phyloP scores from a whole-genome alignment of 768 basidiomycete genomes.

The Hydnomerulius pinastri region DNA sequence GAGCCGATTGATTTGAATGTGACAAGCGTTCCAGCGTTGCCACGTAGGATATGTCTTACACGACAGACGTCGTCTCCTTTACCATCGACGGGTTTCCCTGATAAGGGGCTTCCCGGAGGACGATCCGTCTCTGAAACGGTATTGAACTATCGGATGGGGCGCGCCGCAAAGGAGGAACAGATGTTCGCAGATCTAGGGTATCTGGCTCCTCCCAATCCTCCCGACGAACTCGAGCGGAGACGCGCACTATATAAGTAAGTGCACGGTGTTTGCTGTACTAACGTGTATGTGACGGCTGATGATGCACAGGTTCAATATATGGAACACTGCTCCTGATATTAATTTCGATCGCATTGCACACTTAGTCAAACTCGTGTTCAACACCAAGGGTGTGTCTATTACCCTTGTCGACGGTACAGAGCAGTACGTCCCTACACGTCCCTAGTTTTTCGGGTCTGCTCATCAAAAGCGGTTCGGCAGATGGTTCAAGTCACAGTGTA shows the following conservation, averaged over 20 bases:
- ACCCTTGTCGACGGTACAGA: slow-evolving; percentile 82
- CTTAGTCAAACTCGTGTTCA: slow-evolving; percentile 91
- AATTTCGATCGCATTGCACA: slow-evolving; percentile 96
- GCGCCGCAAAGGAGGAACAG: slow-evolving; percentile 66
- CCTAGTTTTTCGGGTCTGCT: background rate
- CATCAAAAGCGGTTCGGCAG: slow-evolving; percentile 36
- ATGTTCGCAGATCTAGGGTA: slow-evolving; percentile 66
- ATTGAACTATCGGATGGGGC: slow-evolving; percentile 40
- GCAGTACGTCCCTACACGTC: slow-evolving; percentile 54
- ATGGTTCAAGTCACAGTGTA: slow-evolving; percentile 91
- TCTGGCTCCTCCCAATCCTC: slow-evolving; percentile 80
- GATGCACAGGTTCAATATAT: slow-evolving; percentile 79
- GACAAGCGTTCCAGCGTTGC: slow-evolving; percentile 47
- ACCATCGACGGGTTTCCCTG: slow-evolving; percentile 42
- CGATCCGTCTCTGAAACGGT: slow-evolving; percentile 34
- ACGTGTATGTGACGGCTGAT: slow-evolving; percentile 1
- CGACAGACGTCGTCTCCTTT: slow-evolving; percentile 69
- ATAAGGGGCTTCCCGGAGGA: slow-evolving; percentile 35
- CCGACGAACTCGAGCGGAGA: slow-evolving; percentile 79
- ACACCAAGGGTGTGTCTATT: slow-evolving; percentile 81
- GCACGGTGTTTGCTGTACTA: background rate
- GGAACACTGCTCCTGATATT: slow-evolving; percentile 81
- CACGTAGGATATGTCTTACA: slow-evolving; percentile 54
- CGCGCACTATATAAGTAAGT: slow-evolving; percentile 82
- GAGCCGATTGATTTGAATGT: slow-evolving; percentile 31